These are phyloP conservation scores for Eremochloa ophiuroides DNA, from an alignment of 176 grass and related monocot genomes.

Conservation along the genomic window DNA sequence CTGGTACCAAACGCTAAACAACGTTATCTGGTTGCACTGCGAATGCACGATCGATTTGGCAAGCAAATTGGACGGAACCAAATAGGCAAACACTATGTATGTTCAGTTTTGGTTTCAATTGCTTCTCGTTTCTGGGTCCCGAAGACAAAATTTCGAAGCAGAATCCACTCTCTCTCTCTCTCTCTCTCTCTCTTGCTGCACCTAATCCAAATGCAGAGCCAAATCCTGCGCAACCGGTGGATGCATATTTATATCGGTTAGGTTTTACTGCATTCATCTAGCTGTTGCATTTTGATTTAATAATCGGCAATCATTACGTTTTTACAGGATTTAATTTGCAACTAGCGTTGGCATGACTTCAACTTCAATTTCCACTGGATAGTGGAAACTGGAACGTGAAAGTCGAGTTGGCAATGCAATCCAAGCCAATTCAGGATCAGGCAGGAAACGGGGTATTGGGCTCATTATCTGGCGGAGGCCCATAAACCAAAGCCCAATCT, in stretches of 20 bases:
- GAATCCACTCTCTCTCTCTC: no score
- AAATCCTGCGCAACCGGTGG: neutral
- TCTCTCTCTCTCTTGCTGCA: no score
- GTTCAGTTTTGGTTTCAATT: no score
- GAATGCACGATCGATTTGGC: no score
- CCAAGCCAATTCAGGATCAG: no score
- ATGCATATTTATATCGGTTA: neutral
- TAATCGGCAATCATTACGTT: neutral
- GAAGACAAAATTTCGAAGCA: neutral
- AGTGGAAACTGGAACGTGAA: neutral
- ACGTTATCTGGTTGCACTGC: no score
- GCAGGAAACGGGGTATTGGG: neutral
- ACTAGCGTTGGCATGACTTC: neutral
- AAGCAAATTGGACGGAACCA: neutral
- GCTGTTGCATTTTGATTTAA: neutral
- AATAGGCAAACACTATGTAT: no score
- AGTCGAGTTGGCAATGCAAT: neutral
- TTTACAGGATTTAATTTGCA: neutral
- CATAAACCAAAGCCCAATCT: neutral
- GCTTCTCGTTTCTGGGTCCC: neutral
- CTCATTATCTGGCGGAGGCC: neutral
- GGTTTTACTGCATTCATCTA: no score
- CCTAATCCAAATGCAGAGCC: neutral
- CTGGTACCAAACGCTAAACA: no score
- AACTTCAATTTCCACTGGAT: neutral